Percentiles rank a stretch among this genome's conserved stretches.
Conservation (phyloP, 2,329 filamentous ascomycete genomes). For the Epichloe gansuensis region DNA sequence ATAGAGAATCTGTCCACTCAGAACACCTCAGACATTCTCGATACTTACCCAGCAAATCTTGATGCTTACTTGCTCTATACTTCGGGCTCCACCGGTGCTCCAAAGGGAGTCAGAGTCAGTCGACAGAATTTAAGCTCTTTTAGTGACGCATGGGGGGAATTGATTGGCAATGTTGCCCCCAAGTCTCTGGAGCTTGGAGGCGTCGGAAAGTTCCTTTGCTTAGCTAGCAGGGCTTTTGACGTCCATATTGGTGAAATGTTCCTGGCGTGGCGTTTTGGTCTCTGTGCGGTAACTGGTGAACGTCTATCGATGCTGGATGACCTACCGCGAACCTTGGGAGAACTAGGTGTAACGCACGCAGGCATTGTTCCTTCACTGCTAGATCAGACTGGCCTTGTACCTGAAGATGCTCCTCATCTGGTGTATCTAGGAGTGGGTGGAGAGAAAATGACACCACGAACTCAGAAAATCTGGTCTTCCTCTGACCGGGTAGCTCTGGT, state of each 20-base stretch:
- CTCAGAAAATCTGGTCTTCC: background rate
- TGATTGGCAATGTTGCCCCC: background rate
- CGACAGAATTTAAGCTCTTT: conserved; percentile 34
- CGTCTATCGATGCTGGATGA: conserved; percentile 17
- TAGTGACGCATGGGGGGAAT: background rate
- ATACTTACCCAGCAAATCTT: background rate
- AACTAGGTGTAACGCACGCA: conserved; percentile 47
- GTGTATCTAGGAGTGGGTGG: conserved; percentile 55
- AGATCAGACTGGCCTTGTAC: conserved; percentile 34
- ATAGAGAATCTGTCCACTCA: background rate
- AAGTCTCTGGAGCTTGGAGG: conserved; percentile 9
- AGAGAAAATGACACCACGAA: conserved; percentile 42
- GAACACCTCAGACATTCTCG: background rate
- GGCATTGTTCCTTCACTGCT: conserved; percentile 53
- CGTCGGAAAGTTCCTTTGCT: conserved; percentile 13
- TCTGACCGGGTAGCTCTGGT: conserved; percentile 5
- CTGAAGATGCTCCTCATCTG: conserved; percentile 46
- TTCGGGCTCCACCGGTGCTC: conserved; percentile 52
- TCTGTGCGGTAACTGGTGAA: conserved; percentile 1
- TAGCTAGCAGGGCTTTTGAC: conserved; percentile 15
- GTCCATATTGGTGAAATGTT: conserved; percentile 14
- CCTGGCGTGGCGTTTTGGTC: conserved; percentile 4
- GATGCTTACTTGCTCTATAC: conserved; percentile 47
- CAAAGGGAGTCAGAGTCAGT: conserved; percentile 51
- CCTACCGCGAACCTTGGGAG: conserved; percentile 26